Base-by-base conservation (phyloP, 2,329 filamentous ascomycete species). In the Paecilomyces dactylethromorphus region DNA sequence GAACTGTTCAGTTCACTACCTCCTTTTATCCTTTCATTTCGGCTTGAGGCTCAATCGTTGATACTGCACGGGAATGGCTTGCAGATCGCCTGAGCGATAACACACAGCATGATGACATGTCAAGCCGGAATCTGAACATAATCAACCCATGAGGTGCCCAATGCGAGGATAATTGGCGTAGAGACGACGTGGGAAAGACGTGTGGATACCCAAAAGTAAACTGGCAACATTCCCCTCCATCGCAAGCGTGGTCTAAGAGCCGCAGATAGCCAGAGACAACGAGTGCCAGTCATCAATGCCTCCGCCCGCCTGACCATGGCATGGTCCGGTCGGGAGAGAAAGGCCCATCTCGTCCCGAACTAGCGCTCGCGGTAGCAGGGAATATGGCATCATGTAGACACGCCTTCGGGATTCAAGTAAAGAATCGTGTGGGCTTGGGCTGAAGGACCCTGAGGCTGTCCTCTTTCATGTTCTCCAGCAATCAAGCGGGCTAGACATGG, bases 151-250 rank as follows among this genome's bases (percentile, higher is more conserved):
- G 10, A 24, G 55, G 50, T 53, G 55, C 55, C 39, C 55, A 51
- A 56, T 49, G n/a, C 21, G 18, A 32, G 3, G 54, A 45, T 13
- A 53, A 56, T 49, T 53, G 55, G 53, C 50, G 35, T 52, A 58
- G 54, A 52, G 31, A 54, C 55, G 58, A 60, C 63, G 59, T 55
- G 57, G 54, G 64, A 64, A 63, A 12, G 29, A 31, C 33, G 56
- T 57, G 50, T 57, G 45, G 56, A 57, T 57, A 57, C 56, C 56
- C 56, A 26, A 57, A 53, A 21, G 53, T 32, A 52, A 45, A 51
- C 15, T 53, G 29, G 50, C 49, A 35, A 22, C 29, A 18, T 39
- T 45, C 33, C 39, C 12, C 26, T 29, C 24, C 26, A 53, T 18
- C 32, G 11, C n/a, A 29, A 52, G 29, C 22, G 45, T 15, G 18